Conservation (phyloP, 129 eudicot species). For the Helianthus annuus region DNA sequence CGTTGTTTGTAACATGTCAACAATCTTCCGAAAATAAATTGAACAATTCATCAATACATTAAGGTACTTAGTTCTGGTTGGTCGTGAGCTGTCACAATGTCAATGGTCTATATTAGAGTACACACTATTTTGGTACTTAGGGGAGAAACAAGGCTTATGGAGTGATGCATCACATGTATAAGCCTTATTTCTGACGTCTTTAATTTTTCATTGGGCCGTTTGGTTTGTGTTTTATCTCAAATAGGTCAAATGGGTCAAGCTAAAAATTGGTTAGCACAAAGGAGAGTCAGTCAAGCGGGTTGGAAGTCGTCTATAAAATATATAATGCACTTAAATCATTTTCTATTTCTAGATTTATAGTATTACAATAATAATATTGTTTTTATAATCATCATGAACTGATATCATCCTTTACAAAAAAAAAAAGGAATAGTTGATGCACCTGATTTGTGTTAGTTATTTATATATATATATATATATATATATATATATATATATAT, state of each 20-base stretch:
- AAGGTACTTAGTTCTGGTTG: slow-evolving; percentile 32
- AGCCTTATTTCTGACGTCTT: not conserved
- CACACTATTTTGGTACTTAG: slow-evolving; percentile 63
- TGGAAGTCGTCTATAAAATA: not conserved
- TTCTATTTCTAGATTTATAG: too few species aligned
- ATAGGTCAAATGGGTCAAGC: not conserved
- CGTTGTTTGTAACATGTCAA: too few species aligned
- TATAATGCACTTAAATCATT: not conserved
- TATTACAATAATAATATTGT: too few species aligned
- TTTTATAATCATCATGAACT: too few species aligned
- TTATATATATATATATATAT: not conserved
- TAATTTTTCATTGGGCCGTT: not conserved
- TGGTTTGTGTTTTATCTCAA: not conserved
- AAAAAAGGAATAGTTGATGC: too few species aligned
- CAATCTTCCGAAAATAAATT: too few species aligned
- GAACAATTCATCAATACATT: too few species aligned
- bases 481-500: not conserved
- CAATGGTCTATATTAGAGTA: slow-evolving; percentile 45
- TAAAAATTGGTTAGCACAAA: not conserved
- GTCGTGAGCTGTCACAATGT: slow-evolving; percentile 52
- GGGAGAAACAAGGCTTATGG: slow-evolving; percentile 63
- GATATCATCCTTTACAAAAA: not conserved
- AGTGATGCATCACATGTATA: slow-evolving; percentile 92
- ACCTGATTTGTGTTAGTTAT: too few species aligned
- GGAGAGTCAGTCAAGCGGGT: not conserved